phyloP scores from a whole-genome alignment of 164 flowering plant genomes.

The Aristolochia contorta region DNA sequence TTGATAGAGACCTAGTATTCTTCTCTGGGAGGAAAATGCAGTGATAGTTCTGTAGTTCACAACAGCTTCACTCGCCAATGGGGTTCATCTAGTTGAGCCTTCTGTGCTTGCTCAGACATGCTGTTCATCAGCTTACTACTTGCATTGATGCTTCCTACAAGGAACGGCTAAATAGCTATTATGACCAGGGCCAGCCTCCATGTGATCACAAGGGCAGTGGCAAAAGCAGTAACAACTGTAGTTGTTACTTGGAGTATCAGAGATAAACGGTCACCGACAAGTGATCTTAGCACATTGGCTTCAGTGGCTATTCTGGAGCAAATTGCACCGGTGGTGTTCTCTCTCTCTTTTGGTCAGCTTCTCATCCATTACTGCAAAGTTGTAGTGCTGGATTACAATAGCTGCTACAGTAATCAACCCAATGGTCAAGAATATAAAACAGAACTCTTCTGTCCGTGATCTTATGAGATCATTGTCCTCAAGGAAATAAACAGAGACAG shows the following conservation, averaged over 20 bases:
- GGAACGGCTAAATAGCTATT: conserved; percentile 36
- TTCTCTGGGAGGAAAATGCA: conserved; percentile 20
- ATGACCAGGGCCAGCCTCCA: conserved; percentile 39
- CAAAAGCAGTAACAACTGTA: conserved; percentile 26
- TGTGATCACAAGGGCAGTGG: conserved; percentile 21
- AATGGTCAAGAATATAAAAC: conserved; percentile 33
- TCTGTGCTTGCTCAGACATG: conserved; percentile 24
- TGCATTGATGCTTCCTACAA: conserved; percentile 30
- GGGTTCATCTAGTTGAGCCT: conserved; percentile 15
- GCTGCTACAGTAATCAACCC: conserved; percentile 24
- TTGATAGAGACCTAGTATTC: conserved; percentile 14
- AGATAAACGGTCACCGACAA: conserved; percentile 34
- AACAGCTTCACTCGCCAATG: conserved; percentile 22
- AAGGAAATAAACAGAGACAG: conserved; percentile 38
- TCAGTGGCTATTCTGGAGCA: conserved; percentile 42
- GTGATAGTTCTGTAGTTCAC: conserved; percentile 22
- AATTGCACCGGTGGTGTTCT: conserved; percentile 41
- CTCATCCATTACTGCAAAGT: conserved; percentile 62
- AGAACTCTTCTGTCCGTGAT: conserved; percentile 27
- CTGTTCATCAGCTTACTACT: conserved; percentile 32
- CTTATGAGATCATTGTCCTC: conserved; percentile 25
- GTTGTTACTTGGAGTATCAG: conserved; percentile 30
- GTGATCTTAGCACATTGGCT: conserved; percentile 41
- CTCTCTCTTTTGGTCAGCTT: conserved; percentile 40
- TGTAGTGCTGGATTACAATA: conserved; percentile 50